Conservation (phyloP, 495 filamentous ascomycete species). For the Neurospora sp. region DNA sequence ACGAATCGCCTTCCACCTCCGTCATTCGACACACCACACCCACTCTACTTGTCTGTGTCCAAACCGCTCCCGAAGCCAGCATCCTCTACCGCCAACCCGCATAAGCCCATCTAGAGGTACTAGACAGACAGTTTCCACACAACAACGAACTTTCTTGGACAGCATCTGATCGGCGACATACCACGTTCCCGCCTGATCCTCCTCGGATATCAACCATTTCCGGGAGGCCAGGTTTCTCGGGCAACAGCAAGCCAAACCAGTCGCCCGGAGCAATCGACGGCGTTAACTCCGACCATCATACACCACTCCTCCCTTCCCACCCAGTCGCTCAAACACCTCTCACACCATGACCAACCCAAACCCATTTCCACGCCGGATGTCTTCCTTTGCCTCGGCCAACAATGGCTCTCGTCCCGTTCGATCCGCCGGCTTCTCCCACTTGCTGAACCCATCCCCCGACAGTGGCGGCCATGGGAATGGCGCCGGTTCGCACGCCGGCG, state of each 20-base stretch:
- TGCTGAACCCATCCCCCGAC: slow-evolving; percentile 45
- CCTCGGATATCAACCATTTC: background rate
- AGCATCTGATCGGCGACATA: background rate
- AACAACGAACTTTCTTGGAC: background rate
- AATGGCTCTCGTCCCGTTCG: slow-evolving; percentile 34
- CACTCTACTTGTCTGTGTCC: background rate
- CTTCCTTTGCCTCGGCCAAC: slow-evolving; percentile 53
- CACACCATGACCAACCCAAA: background rate
- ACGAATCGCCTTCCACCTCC: background rate
- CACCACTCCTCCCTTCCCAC: background rate
- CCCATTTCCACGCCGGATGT: slow-evolving; percentile 32
- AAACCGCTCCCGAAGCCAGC: background rate
- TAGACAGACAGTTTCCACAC: background rate
- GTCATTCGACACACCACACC: background rate
- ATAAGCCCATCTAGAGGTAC: background rate
- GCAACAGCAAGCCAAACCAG: background rate
- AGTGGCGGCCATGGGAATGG: slow-evolving; percentile 22
- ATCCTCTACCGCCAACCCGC: background rate
- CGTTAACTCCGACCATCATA: background rate
- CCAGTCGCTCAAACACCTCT: background rate
- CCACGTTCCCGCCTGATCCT: background rate
- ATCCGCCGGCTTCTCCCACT: slow-evolving; percentile 48
- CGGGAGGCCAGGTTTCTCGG: background rate
- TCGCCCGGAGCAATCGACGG: background rate
- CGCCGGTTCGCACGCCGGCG: slow-evolving; percentile 26